Percentiles rank a stretch among this genome's conserved stretches.
Conservation (phyloP, 108 stramenopile genomes). For the Pelagomonas calceolata region DNA sequence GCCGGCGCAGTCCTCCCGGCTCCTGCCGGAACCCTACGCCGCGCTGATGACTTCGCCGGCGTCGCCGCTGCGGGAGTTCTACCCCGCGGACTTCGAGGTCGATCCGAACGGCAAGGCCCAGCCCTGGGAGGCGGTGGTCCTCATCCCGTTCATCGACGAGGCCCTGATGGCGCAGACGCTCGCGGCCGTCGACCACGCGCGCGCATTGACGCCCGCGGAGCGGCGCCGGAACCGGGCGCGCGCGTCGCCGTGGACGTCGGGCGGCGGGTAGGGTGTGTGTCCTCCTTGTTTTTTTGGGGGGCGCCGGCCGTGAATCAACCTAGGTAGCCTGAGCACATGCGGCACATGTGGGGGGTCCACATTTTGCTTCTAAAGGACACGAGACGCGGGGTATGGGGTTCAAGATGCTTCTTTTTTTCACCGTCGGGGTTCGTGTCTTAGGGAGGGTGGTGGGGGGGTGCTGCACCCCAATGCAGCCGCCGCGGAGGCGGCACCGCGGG, state of each 20-base stretch:
- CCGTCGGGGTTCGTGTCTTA: no score
- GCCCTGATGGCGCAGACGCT: conserved; percentile 63
- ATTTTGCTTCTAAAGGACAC: no score
- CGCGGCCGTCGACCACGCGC: conserved; percentile 27
- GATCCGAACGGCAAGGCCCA: conserved; percentile 79
- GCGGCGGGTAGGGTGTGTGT: no score
- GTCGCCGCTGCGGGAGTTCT: conserved; percentile 72
- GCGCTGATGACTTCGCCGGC: conserved; percentile 77
- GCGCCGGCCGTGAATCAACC: no score
- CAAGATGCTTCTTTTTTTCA: no score
- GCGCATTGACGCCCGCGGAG: background rate
- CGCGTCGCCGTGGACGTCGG: background rate
- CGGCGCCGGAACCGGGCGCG: background rate
- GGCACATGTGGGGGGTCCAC: no score
- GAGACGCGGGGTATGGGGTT: no score
- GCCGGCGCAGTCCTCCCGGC: conserved; percentile 71
- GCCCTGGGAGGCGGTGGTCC: conserved; percentile 90
- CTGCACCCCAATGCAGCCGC: no score
- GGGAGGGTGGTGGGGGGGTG: no score
- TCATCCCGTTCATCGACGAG: conserved; percentile 92
- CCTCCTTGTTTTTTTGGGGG: no score
- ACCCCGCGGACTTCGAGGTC: conserved; percentile 63
- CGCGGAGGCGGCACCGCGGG: no score
- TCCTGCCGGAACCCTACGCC: conserved; percentile 73
- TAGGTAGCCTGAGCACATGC: no score